Evolutionary conservation across 441 rosid genomes (phyloP), one percentile per base, ranked within the genome.

Genomic region (Isatis lusitanica): DNA sequence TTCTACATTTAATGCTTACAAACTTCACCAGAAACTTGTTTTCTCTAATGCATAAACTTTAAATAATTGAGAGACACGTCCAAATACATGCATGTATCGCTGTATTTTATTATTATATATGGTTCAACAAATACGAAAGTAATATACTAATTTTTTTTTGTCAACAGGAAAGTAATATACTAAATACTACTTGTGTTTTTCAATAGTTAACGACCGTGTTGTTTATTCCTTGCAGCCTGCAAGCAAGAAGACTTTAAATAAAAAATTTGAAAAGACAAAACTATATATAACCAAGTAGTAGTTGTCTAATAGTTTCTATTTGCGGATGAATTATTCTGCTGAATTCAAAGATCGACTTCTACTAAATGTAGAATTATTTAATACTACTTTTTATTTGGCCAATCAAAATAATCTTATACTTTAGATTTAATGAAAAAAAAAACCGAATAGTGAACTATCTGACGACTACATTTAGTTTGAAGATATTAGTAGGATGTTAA

Each of bases 1-100:
- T 74, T 74, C 69, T 24, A 55, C 78, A 68, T 74, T 68, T 42
- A 74, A 59, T 68, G 74, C 74, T 52, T 58, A 2, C 62, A 50
- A 39, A 74, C 73, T 58, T 59, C 5, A 39, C 62, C 71, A 9
- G 30, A 66, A 65, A 15, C 52, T 30, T 21, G 9, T 35, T 9
- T 63, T 7, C 53, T 24, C 28, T 18, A 1, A 46, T 16, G 15
- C 26, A 56, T 44, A 53, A 15, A 30, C 16, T 31, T 12, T 3
- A 50, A 16, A 35, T 2, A 61, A 50, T 28, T 28, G 44, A 21
- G 44, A 21, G 15, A 47, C 17, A 40, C 44, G 35, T 42, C 67
- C 52, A 63, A 18, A 31, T 72, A 52, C 46, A 48, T 59, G 67
- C 60, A 61, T 60, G 46, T 57, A 21, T 44, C 10, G 64, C 44